Evolutionary conservation across 1,284 basidiomycete species (phyloP).

Genomic region (Trametes hirsuta): DNA sequence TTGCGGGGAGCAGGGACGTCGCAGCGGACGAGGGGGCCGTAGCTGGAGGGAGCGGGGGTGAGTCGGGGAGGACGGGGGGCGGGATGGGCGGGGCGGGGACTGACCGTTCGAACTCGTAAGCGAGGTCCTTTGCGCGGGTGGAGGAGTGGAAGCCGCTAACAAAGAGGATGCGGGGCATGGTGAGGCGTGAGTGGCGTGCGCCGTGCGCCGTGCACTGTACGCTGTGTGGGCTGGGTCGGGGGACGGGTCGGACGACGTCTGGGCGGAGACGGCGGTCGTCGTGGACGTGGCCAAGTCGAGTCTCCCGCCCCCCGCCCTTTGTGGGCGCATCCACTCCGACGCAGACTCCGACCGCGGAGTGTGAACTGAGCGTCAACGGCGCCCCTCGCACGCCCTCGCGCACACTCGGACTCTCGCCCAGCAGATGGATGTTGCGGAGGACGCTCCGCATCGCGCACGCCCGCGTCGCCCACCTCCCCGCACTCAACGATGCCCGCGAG

Average conservation of each 20-base stretch:
- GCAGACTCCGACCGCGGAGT: conserved; percentile 1
- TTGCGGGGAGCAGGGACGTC: conserved; percentile 88
- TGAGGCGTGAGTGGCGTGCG: conserved; percentile 2
- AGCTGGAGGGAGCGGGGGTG: conserved; percentile 44
- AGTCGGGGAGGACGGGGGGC: neutral
- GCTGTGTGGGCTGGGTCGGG: neutral
- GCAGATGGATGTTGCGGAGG: conserved; percentile 30
- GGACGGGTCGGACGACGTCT: neutral
- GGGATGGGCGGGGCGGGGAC: conserved; percentile 26
- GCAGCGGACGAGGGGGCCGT: conserved; percentile 79
- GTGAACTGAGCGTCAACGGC: neutral
- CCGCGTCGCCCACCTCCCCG: neutral
- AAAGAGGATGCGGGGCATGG: conserved; percentile 78
- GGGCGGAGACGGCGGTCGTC: neutral
- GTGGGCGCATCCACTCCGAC: conserved; percentile 9
- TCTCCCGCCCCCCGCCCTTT: conserved; percentile 3
- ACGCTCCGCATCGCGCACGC: conserved; percentile 3
- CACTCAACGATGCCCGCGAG: neutral
- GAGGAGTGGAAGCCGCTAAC: conserved; percentile 83
- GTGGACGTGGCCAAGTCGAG: conserved; percentile 11
- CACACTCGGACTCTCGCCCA: neutral
- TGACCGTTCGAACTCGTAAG: conserved; percentile 86
- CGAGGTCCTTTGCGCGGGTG: conserved; percentile 81
- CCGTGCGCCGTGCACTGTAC: neutral
- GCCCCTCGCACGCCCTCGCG: neutral